phyloP scores from a whole-genome alignment of 805 yeast genomes.

The Metschnikowia lochheadii region DNA sequence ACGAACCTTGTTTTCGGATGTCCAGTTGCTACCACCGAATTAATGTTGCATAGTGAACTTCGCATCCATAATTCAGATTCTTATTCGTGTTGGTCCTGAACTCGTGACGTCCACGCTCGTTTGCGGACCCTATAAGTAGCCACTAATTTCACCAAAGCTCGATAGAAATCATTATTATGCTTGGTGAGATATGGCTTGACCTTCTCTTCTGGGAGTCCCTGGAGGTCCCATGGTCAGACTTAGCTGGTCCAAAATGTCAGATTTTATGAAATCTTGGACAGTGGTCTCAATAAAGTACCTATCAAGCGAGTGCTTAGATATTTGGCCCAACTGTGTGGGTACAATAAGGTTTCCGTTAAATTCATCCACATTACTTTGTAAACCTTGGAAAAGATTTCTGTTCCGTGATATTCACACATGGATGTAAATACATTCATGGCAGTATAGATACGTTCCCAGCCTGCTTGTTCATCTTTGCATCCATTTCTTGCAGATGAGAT shows the following conservation, averaged over 20 bases:
- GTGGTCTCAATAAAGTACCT: constrained; percentile 45
- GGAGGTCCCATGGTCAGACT: constrained; percentile 3
- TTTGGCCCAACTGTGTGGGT: constrained; percentile 92
- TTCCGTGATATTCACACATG: constrained; percentile 36
- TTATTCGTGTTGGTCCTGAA: too few relatives aligned
- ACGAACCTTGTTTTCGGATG: too few relatives aligned
- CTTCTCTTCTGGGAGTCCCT: constrained; percentile 2
- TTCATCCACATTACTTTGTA: constrained; percentile 47
- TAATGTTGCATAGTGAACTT: too few relatives aligned
- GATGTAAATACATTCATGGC: constrained; percentile 51
- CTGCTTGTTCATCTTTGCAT: constrained; percentile 34
- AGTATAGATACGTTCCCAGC: constrained; percentile 78
- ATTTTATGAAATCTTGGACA: constrained; percentile 16
- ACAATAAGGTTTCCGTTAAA: constrained; percentile 56
- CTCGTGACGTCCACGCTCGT: constrained; percentile 9
- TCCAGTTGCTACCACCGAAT: too few relatives aligned
- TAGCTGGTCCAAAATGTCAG: constrained; percentile 5
- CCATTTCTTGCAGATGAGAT: constrained; percentile 32
- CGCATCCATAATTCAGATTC: too few relatives aligned
- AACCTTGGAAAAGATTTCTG: constrained; percentile 21
- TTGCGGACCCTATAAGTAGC: constrained; percentile 10
- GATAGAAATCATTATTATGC: constrained; percentile 23
- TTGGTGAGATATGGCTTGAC: constrained; percentile 20
- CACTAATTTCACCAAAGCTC: constrained; percentile 37
- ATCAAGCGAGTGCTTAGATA: constrained; percentile 58